Evolutionary conservation across 352 stramenopile species (phyloP), one percentile per base, ranked within the genome.

Genomic region (Globisporangium lucens): DNA sequence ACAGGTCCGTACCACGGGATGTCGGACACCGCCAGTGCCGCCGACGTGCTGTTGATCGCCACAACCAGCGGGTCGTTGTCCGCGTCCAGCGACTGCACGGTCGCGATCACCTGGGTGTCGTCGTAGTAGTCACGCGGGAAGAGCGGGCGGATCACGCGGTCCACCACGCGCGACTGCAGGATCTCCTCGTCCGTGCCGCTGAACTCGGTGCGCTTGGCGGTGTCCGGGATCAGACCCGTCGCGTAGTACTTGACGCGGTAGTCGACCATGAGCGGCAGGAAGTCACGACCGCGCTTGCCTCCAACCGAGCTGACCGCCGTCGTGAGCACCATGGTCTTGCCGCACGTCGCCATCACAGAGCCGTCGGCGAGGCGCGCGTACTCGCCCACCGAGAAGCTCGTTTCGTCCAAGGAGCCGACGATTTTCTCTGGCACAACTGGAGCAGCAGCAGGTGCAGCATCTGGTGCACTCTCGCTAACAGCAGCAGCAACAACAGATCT

Each of bases 151-250:
- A 99, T 82, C 6, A 97, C 94, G 65, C 97, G 88, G 78, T 99
- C 97, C 59, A 99, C 96, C 27, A 99, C 83, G 27, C 97, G 92
- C 61, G 89, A 98, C 49, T 97, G 95, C 66, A 99, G 81, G 59
- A 99, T 97, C 76, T 99, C 96, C 41, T 98, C 90, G 74, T 99
- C 97, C 15, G 79, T 94, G 35, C 93, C 88, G 24, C 86, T 82
- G 69, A 95, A 95, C 69, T 98, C 96, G 43, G 83, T 90, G 64
- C 94, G 87, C 59, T 81, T 89, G 66, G 83, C 83, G 30, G 89
- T 96, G 60, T 89, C 78, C 15, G 95, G 94, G 63, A 98, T 98
- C 61, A 94, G 66, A 2, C 89, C 89, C 33, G 87, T 85, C 66
- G 89, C 85, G 66, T 92, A 79, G 61, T 85, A 94, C 70, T 97